Conservation (phyloP, 257 asterid genomes). For the Forsythia viridissima region DNA sequence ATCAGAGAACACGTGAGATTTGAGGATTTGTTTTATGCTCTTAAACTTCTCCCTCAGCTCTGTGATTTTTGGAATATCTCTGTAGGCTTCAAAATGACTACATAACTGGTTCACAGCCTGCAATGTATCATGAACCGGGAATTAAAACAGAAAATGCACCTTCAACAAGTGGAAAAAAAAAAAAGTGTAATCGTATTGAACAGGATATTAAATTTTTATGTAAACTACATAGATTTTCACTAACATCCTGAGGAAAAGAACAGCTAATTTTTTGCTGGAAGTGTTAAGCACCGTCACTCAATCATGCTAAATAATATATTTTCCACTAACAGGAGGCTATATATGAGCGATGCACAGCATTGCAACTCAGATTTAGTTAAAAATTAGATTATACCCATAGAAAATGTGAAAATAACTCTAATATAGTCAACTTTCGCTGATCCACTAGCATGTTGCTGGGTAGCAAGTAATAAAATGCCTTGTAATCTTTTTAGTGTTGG, state of each 20-base stretch:
- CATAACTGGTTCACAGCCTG: conserved; percentile 99
- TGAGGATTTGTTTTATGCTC: conserved; percentile 91
- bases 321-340: neutral
- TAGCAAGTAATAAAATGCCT: neutral
- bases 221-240: neutral
- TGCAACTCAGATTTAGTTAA: neutral
- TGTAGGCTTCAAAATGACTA: conserved; percentile 94
- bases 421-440: neutral
- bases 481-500: neutral
- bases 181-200: neutral
- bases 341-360: neutral
- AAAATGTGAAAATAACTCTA: neutral
- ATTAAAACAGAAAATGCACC: neutral
- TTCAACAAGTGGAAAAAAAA: neutral
- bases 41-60: conserved; percentile 93
- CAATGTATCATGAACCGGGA: conserved; percentile 33
- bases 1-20: conserved; percentile 91
- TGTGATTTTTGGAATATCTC: conserved; percentile 88
- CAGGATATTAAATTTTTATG: neutral
- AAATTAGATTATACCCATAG: neutral
- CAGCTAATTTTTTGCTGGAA: neutral
- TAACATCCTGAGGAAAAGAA: neutral
- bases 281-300: neutral
- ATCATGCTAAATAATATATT: neutral
- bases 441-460: neutral